phyloP scores from a whole-genome alignment of 148 eudicot genomes.

The Polygonum maritimum region DNA sequence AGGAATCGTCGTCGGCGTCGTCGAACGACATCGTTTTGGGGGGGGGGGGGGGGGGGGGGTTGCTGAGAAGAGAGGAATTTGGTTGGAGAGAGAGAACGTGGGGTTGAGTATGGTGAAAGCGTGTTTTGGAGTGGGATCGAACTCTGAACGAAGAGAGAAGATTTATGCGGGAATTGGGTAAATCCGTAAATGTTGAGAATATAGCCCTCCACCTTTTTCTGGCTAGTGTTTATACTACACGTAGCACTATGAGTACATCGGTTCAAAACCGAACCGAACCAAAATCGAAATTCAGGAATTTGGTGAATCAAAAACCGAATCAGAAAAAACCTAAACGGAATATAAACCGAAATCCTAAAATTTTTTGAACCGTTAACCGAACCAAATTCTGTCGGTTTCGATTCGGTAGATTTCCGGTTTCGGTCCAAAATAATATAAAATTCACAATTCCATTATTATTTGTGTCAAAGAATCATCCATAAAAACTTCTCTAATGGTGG shows the following conservation, averaged over 20 bases:
- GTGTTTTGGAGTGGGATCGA: conserved; percentile 3
- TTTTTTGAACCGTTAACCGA: no score
- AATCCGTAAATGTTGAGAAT: neutral
- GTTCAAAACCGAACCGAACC: no score
- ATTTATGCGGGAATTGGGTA: neutral
- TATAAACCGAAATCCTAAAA: no score
- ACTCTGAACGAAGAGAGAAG: neutral
- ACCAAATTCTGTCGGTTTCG: no score
- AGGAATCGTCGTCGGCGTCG: conserved; percentile 64
- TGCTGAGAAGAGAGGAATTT: neutral
- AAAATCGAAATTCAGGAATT: no score
- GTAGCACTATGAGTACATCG: neutral
- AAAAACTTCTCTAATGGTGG: no score
- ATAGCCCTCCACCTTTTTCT: neutral
- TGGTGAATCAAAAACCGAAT: no score
- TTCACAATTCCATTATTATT: no score
- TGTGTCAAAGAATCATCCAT: no score
- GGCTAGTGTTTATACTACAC: neutral
- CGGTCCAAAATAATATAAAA: no score
- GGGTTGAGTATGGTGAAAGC: conserved; percentile 10
- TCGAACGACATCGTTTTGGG: conserved; percentile 33
- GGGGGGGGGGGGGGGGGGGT: neutral
- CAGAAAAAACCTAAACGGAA: no score
- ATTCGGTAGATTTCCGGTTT: no score
- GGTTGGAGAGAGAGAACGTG: conserved; percentile 6